Percentiles rank a stretch among this genome's conserved stretches.
Evolutionary conservation across 1,139 yeast genomes (phyloP).

Genomic region (Protomyces gravidus): DNA sequence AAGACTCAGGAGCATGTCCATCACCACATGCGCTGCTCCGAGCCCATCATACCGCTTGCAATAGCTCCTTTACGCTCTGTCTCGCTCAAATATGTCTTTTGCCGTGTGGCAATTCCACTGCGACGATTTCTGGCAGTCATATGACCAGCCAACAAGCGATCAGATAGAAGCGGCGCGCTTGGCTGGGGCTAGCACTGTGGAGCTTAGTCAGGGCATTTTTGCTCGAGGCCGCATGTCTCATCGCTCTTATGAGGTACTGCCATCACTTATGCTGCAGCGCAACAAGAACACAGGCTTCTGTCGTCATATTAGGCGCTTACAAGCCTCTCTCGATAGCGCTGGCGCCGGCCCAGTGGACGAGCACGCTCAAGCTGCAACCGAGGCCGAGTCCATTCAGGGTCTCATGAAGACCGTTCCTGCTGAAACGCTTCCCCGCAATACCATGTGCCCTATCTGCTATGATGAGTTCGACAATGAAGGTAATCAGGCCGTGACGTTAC

Average conservation of each 20-base stretch:
- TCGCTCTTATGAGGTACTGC: slow-evolving; percentile 3
- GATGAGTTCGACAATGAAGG: slow-evolving; percentile 1
- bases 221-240: neutral
- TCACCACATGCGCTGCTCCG: too few relatives aligned
- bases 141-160: slow-evolving; percentile 4
- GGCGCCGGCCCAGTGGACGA: slow-evolving; percentile 9
- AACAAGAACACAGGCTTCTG: slow-evolving; percentile 11
- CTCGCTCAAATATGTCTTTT: neutral
- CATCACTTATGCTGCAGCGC: slow-evolving; percentile 1
- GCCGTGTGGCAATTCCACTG: slow-evolving; percentile 6
- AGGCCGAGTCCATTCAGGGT: neutral
- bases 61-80: too few relatives aligned
- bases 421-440: neutral
- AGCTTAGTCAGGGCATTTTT: slow-evolving; percentile 9
- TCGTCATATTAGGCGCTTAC: slow-evolving; percentile 1
- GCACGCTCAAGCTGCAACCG: neutral
- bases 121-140: slow-evolving; percentile 12
- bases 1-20: too few relatives aligned
- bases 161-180: slow-evolving; percentile 12
- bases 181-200: neutral
- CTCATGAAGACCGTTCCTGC: neutral
- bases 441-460: slow-evolving; percentile 8
- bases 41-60: too few relatives aligned
- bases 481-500: slow-evolving; percentile 3
- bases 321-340: neutral